phyloP scores from a whole-genome alignment of 177 flowering plant species.

The Telopea speciosissima region DNA sequence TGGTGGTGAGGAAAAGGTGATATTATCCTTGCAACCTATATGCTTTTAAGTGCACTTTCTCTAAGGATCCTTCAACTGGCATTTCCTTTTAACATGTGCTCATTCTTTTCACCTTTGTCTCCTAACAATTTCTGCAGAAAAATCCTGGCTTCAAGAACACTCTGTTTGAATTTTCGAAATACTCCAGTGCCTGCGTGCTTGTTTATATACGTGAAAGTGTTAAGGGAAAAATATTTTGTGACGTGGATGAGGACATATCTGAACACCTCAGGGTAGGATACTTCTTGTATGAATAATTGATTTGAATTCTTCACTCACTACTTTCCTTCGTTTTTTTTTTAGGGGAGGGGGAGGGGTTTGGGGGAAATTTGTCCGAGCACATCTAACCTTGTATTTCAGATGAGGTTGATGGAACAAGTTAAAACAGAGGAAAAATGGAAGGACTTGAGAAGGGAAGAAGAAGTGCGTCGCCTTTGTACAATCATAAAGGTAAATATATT shows the following conservation, averaged over 20 bases:
- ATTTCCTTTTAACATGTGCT: no score
- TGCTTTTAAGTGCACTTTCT: no score
- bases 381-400: conserved; percentile 27
- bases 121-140: conserved; percentile 66
- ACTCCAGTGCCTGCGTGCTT: conserved; percentile 95
- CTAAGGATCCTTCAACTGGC: no score
- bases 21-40: neutral
- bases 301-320: no score
- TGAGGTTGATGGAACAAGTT: conserved; percentile 74
- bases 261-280: no score
- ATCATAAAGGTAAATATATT: conserved; percentile 52
- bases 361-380: neutral
- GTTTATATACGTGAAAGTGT: conserved; percentile 93
- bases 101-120: conserved; percentile 11
- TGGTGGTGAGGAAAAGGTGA: conserved; percentile 90
- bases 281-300: no score
- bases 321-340: no score
- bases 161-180: conserved; percentile 81
- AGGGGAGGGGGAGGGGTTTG: no score
- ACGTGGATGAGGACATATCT: no score
- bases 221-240: conserved; percentile 87
- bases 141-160: conserved; percentile 84
- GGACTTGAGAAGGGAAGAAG: conserved; percentile 72
- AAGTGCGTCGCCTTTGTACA: conserved; percentile 70
- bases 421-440: conserved; percentile 80